Evolutionary conservation across 768 basidiomycete genomes (phyloP).

Genomic region (Amanita fuliginea): DNA sequence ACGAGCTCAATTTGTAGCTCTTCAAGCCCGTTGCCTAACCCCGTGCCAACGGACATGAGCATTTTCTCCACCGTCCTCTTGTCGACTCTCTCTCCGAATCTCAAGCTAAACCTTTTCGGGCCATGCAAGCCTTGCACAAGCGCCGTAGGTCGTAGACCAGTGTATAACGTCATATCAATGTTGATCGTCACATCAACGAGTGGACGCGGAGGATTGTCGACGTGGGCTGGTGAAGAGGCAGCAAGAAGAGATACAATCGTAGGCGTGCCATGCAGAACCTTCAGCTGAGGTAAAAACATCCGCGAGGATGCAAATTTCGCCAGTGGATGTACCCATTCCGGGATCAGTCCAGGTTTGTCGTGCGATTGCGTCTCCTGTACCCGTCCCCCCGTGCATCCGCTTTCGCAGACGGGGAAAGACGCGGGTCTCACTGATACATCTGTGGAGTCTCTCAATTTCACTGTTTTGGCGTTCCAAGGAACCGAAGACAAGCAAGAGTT

Average conservation of each 20-base stretch:
- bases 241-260: conserved; percentile 19
- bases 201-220: conserved; percentile 13
- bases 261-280: conserved; percentile 26
- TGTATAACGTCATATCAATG: conserved; percentile 33
- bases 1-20: conserved; percentile 16
- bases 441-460: not conserved
- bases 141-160: conserved; percentile 31
- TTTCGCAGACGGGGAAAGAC: not conserved
- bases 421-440: not conserved
- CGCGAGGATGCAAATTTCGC: conserved; percentile 13
- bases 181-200: conserved; percentile 24
- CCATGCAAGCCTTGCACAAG: conserved; percentile 25
- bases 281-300: conserved; percentile 29
- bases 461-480: not conserved
- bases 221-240: conserved; percentile 10
- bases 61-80: conserved; percentile 35
- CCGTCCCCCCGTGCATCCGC: not conserved
- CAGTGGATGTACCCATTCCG: conserved; percentile 4
- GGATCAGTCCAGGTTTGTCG: not conserved
- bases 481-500: not conserved
- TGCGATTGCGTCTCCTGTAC: not conserved
- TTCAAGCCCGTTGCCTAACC: conserved; percentile 14
- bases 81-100: conserved; percentile 30
- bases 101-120: conserved; percentile 19
- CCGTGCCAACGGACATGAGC: conserved; percentile 27